phyloP scores from a whole-genome alignment of 208 protist species.

The Vickermania spadyakhi region DNA sequence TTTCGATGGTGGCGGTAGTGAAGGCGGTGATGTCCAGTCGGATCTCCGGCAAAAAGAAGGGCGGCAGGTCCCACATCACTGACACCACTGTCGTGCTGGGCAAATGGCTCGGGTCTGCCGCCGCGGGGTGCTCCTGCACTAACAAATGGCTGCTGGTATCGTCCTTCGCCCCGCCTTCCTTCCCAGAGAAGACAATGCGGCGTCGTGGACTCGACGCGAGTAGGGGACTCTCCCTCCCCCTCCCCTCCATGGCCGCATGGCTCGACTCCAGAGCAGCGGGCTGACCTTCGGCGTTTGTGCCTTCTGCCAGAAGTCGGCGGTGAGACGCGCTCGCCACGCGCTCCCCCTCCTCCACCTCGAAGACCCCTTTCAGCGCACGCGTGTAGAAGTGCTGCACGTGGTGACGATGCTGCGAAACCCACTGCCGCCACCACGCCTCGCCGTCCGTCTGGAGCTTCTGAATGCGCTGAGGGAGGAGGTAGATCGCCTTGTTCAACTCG shows the following conservation, averaged over 20 bases:
- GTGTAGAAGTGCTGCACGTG: not conserved
- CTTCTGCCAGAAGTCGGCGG: not conserved
- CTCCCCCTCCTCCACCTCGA: not conserved
- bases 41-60: conserved; percentile 31
- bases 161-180: not conserved
- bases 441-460: not conserved
- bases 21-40: conserved; percentile 65
- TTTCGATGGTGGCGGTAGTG: conserved; percentile 38
- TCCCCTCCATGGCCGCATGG: not conserved
- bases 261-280: not conserved
- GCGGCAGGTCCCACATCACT: conserved; percentile 18
- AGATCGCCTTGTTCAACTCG: conserved; percentile 42
- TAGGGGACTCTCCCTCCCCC: too few species aligned
- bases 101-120: not conserved
- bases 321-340: not conserved
- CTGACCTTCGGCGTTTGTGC: not conserved
- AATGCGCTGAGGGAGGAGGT: conserved; percentile 25
- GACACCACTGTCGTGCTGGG: conserved; percentile 1
- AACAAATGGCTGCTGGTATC: not conserved
- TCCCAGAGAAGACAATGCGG: not conserved
- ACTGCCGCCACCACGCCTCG: conserved; percentile 8
- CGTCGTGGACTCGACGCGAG: not conserved
- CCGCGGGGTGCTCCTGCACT: conserved; percentile 3
- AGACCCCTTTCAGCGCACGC: not conserved
- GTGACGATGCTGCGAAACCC: conserved; percentile 11